Evolutionary conservation across 768 basidiomycete species (phyloP).

Genomic region (Dentipellis sp.): DNA sequence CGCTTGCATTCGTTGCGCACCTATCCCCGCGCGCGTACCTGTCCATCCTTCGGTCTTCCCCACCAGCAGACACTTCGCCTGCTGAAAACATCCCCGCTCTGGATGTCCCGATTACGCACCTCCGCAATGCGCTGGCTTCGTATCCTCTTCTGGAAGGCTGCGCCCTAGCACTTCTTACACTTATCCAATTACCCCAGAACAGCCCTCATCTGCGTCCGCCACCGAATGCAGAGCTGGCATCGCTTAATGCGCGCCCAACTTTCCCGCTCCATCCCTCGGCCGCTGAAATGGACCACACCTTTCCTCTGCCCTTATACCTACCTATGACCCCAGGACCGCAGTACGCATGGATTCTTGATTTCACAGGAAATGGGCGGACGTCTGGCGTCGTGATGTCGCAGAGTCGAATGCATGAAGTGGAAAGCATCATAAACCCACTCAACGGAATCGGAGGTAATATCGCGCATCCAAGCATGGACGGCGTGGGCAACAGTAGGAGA

Average conservation of each 20-base stretch:
- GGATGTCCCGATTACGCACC: constrained; percentile 43
- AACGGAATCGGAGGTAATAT: constrained; percentile 29
- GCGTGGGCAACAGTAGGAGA: constrained; percentile 36
- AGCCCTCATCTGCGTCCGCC: constrained; percentile 20
- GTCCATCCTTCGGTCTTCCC: constrained; percentile 37
- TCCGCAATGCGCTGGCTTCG: constrained; percentile 36
- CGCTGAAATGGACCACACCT: constrained; percentile 39
- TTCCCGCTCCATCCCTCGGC: constrained; percentile 42
- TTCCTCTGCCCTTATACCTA: constrained; percentile 32
- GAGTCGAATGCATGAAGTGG: constrained; percentile 64
- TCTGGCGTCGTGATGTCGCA: constrained; percentile 66
- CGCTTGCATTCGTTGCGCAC: constrained; percentile 64
- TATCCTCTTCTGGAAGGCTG: constrained; percentile 34
- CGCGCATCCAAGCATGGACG: constrained; percentile 28
- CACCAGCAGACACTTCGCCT: constrained; percentile 16
- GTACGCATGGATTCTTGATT: constrained; percentile 61
- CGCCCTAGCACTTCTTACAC: constrained; percentile 45
- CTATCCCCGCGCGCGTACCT: constrained; percentile 66
- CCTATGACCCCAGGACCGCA: constrained; percentile 21
- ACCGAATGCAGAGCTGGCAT: constrained; percentile 13
- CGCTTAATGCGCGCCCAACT: constrained; percentile 32
- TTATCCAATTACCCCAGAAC: constrained; percentile 18
- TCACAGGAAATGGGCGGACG: constrained; percentile 42
- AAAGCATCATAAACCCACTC: constrained; percentile 49
- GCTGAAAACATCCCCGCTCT: constrained; percentile 20